These are phyloP conservation scores for Domatiomyces globalis DNA, from an alignment of 2,329 filamentous ascomycete species.

Conservation along the genomic window DNA sequence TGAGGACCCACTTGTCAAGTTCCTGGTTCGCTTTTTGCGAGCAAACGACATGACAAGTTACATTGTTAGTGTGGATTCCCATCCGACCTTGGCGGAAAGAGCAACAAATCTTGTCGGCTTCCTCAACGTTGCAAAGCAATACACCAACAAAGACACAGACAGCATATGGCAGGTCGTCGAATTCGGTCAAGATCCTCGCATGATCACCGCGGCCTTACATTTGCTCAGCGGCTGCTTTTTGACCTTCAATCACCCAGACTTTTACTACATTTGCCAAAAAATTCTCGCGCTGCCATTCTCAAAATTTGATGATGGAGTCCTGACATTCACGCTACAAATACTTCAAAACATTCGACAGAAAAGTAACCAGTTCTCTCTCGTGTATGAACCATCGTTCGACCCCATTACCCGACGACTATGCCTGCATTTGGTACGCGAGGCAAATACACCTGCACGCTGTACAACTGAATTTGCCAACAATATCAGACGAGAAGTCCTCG, in stretches of 20 bases:
- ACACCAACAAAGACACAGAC: slow-evolving; percentile 58
- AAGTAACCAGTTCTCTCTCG: background rate
- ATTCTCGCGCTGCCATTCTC: slow-evolving; percentile 50
- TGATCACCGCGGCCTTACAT: slow-evolving; percentile 63
- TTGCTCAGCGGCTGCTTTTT: slow-evolving; percentile 44
- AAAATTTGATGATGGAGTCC: slow-evolving; percentile 47
- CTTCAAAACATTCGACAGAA: slow-evolving; percentile 38
- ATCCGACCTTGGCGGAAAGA: slow-evolving; percentile 73
- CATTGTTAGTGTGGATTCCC: slow-evolving; percentile 77
- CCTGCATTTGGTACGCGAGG: slow-evolving; percentile 58
- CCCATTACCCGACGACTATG: slow-evolving; percentile 32
- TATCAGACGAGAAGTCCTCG: slow-evolving; percentile 16
- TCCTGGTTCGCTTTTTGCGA: slow-evolving; percentile 56
- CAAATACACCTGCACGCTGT: slow-evolving; percentile 43
- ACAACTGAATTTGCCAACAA: slow-evolving; percentile 33
- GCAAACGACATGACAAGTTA: slow-evolving; percentile 65
- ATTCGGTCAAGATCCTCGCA: slow-evolving; percentile 66
- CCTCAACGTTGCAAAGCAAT: slow-evolving; percentile 63
- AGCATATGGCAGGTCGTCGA: slow-evolving; percentile 72
- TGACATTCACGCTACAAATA: slow-evolving; percentile 46
- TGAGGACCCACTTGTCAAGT: slow-evolving; percentile 45
- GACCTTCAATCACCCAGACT: slow-evolving; percentile 29
- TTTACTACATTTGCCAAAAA: slow-evolving; percentile 55
- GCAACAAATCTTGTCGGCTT: slow-evolving; percentile 79
- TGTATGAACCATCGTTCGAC: slow-evolving; percentile 4